These are phyloP conservation scores for Echinochloa phyllopogon DNA, from an alignment of 176 grass and related monocot genomes.

Conservation along the genomic window DNA sequence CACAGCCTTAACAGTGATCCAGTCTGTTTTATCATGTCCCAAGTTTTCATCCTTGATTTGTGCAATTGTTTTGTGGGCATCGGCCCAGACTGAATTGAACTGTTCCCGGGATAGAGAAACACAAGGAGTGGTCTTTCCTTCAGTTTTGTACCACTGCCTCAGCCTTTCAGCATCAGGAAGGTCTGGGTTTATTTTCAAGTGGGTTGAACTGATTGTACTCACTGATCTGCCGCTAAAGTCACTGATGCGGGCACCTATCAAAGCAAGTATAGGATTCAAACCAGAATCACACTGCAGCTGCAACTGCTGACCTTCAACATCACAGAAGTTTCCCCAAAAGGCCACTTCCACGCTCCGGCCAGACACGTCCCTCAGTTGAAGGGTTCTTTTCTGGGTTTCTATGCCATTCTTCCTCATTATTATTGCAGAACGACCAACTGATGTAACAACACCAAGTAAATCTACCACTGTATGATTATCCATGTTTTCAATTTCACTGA, in stretches of 20 bases:
- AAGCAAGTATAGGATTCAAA: constrained; percentile 62
- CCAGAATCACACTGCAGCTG: constrained; percentile 74
- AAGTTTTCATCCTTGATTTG: constrained; percentile 81
- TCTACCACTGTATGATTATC: constrained; percentile 61
- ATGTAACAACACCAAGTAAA: constrained; percentile 79
- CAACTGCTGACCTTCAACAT: constrained; percentile 66
- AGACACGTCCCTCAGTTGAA: constrained; percentile 87
- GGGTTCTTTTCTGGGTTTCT: constrained; percentile 60
- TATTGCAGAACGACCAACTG: constrained; percentile 59
- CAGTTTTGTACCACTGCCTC: constrained; percentile 78
- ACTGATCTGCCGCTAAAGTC: constrained; percentile 70
- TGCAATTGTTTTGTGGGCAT: constrained; percentile 65
- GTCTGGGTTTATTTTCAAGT: constrained; percentile 75
- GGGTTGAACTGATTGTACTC: constrained; percentile 53
- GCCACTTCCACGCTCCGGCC: constrained; percentile 70
- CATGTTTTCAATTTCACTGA: constrained; percentile 78
- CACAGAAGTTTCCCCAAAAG: constrained; percentile 76
- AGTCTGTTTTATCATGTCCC: constrained; percentile 68
- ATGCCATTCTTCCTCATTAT: constrained; percentile 67
- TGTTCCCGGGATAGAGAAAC: constrained; percentile 66
- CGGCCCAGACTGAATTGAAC: constrained; percentile 46
- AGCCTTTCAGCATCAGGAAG: constrained; percentile 58
- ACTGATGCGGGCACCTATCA: constrained; percentile 66
- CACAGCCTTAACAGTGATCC: constrained; percentile 67
- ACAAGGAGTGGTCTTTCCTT: constrained; percentile 62